These are phyloP conservation scores for Teratosphaeria pseudoeucalypti DNA, from an alignment of 2,329 filamentous ascomycete species.

Conservation along the genomic window DNA sequence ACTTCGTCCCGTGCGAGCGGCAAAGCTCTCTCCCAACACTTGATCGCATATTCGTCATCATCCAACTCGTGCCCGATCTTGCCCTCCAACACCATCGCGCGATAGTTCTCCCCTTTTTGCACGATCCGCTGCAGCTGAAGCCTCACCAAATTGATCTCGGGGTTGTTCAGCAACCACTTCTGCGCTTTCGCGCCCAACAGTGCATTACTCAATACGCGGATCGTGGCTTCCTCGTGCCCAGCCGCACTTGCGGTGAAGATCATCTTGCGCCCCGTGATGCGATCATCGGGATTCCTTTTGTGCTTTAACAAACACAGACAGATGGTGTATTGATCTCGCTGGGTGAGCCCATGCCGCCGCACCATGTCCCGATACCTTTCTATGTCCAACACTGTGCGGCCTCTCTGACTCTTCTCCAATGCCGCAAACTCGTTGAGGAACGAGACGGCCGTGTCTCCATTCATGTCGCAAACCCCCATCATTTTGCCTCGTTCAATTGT, in stretches of 20 bases:
- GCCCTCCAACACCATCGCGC: conserved; percentile 22
- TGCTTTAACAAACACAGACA: conserved; percentile 6
- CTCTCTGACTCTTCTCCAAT: neutral
- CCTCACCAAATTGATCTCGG: conserved; percentile 9
- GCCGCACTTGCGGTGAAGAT: conserved; percentile 13
- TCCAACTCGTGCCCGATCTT: conserved; percentile 15
- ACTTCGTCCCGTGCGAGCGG: conserved; percentile 9
- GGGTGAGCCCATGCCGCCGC: conserved; percentile 1
- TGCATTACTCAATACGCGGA: conserved; percentile 15
- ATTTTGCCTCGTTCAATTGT: neutral
- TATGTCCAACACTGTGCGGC: neutral
- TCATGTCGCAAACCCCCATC: neutral
- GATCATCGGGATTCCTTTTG: neutral
- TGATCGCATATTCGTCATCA: conserved; percentile 16
- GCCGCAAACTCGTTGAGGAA: conserved; percentile 4
- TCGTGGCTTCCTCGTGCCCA: conserved; percentile 15
- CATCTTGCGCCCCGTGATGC: conserved; percentile 13
- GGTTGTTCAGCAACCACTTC: conserved; percentile 7
- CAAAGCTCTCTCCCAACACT: conserved; percentile 18
- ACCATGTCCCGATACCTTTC: conserved; percentile 1
- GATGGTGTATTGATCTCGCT: conserved; percentile 2
- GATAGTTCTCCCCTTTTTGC: conserved; percentile 10
- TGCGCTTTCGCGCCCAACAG: conserved; percentile 8
- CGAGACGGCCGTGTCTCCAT: neutral
- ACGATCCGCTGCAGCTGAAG: conserved; percentile 15